Evolutionary conservation across 495 filamentous ascomycete genomes (phyloP), one percentile per base, ranked within the genome.

Genomic region (Tuber calosporum): DNA sequence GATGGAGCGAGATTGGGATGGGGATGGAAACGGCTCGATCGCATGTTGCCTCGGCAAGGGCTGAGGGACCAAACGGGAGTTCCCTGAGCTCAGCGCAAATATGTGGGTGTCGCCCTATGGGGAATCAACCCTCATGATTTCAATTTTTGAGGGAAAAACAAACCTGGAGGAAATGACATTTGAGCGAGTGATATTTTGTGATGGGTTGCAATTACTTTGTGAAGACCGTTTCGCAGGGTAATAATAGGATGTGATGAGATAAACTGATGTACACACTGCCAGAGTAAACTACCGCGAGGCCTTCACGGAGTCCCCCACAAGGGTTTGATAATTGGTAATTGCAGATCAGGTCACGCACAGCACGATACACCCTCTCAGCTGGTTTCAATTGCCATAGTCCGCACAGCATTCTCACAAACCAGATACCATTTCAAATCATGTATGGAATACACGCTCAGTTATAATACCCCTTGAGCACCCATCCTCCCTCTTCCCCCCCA

Each of bases 1-100:
- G n/a, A n/a, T n/a, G n/a, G n/a, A n/a, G n/a, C n/a, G n/a, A n/a
- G 15, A 20, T 0, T 0, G 17, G 0, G 42, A 45, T 5, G 0
- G 19, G 42, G 42, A 17, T 20, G 3, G 42, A 20, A 45, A 43
- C 4, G 0, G 0, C 3, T 43, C 15, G 2, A 19, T 19, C n/a
- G n/a, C n/a, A n/a, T n/a, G n/a, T n/a, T n/a, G n/a, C n/a, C n/a
- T n/a, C n/a, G 42, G 13, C 5, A 17, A 43, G 15, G 13, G 2
- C 5, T 5, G 20, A 9, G 22, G 13, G 45, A 53, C 8, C 22
- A 2, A 53, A 26, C 22, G 8, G 45, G 13, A 26, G 8, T 26
- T 48, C 20, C 45, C 20, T 48, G 7, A n/a, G 45, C 6, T 8
- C 7, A 0, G 7, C 2, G 9, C 8, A 26, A 2, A 11, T 53